Base-by-base conservation (phyloP, 768 basidiomycete species). In the Lyophyllum shimeji region DNA sequence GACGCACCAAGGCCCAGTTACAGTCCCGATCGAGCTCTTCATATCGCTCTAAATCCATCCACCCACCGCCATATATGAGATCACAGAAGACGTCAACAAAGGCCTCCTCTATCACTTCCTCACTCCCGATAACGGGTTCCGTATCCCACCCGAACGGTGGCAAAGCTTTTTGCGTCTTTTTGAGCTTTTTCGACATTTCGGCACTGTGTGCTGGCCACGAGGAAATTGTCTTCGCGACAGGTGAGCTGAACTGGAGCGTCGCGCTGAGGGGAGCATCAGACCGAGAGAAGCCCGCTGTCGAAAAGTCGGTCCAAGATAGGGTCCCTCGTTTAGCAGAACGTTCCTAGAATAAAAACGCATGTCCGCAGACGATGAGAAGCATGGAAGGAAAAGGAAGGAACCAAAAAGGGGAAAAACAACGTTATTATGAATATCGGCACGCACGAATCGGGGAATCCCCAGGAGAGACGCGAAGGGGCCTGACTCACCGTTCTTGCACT, bases 131-230 rank as follows among this genome's bases (percentile, higher is more conserved):
- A 18, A 91, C 84, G 0, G 94, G 90, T 40, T 87, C 87, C 0
- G 92, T 96, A 65, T 97, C 93, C 90, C 94, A 96, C 0, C 92
- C 88, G 66, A 99, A 99, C 0, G 87, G 74, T 1, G 93, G 93
- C 21, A 96, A 76, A 1, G 81, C 73, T 67, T 89, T 90, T 64
- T 93, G 89, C 3, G 85, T 79, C 72, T 95, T 96, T 70, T 90
- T 90, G 37, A 98, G 71, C 69, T 93, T 91, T 63, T 82, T 85
- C 20, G 78, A 80, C 7, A 95, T 75, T 61, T 86, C 93, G 0
- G 83, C 86, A 25, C 81, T 85, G 39, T 93, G 84, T 3, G 80
- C 69, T 0, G 92, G 90, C 91, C 90, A 93, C 0, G 85, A 66
- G 1, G 81, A 79, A 51, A 94, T 87, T 7, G 74, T 72, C 60